Evolutionary conservation across 371 early-diverging fungal genomes (phyloP), one percentile per base, ranked within the genome.

Genomic region (Mucor mucedo): DNA sequence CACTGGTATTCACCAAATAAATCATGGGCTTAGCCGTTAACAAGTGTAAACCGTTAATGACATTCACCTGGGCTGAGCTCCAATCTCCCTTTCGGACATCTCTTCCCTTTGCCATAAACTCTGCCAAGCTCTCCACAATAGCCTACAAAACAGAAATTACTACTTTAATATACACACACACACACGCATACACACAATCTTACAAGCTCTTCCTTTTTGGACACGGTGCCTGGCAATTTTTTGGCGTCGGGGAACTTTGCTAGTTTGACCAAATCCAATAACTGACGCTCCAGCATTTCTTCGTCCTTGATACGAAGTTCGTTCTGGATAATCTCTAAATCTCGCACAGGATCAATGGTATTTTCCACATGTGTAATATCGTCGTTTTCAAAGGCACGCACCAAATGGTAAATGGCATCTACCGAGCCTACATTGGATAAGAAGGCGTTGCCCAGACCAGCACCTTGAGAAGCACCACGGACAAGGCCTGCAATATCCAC

Each of bases 401-500:
- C 89, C 29, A 97, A 86, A 66, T 97, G 97, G 78, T 92, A 97
- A 52, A 98, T 93, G 56, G 93, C 97, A 80, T 98, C 97, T 0
- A 94, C 93, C 13, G 93, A 93, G 48, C 89, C 84, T 33, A 98
- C 93, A 73, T 97, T 87, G 39, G 93, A 87, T 73, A 97, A 77
- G 83, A 98, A 98, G 35, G 91, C 88, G 76, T 98, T 98, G 44
- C 98, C 98, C 38, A 94, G 79, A 53, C 93, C 93, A 50, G 85
- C 87, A 27, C 95, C 95, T 48, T 84, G 83, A 16, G 88, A 81
- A 1, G 95, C 93, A 50, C 94, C 94, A 62, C 91, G 89, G n/a
- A 97, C 93, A 53, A 98, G 88, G 32, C 98, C 97, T 33, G 98
- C 98, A 84, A 98, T 98, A 77, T 98, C 97, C 33, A 91, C 89